Conservation (phyloP, 2,329 filamentous ascomycete genomes). For the Lachnellula suecica region DNA sequence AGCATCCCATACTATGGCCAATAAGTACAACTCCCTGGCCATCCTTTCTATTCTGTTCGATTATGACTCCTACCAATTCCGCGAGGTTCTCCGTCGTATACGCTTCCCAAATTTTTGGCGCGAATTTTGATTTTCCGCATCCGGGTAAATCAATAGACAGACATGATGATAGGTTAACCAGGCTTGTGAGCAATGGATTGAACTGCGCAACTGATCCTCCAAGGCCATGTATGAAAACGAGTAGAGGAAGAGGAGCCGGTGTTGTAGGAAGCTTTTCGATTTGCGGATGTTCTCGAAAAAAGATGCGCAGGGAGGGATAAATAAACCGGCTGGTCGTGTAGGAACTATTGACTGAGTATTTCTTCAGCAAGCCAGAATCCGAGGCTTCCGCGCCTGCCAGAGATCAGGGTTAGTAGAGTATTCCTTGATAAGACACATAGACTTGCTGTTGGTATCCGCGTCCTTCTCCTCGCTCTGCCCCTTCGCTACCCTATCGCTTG, state of each 20-base stretch:
- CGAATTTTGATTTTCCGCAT: slow-evolving; percentile 78
- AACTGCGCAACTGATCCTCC: slow-evolving; percentile 94
- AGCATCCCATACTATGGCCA: slow-evolving; percentile 88
- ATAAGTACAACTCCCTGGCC: slow-evolving; percentile 76
- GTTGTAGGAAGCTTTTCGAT: slow-evolving; percentile 74
- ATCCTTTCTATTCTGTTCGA: slow-evolving; percentile 70
- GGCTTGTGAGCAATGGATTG: slow-evolving; percentile 73
- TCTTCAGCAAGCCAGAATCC: slow-evolving; percentile 78
- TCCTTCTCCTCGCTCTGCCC: slow-evolving; percentile 4
- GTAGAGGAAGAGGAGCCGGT: slow-evolving; percentile 73
- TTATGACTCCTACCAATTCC: slow-evolving; percentile 72
- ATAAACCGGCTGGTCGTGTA: slow-evolving; percentile 69
- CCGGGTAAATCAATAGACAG: slow-evolving; percentile 88
- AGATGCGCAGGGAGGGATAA: slow-evolving; percentile 78
- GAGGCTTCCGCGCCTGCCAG: slow-evolving; percentile 25
- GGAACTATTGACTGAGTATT: slow-evolving; percentile 68
- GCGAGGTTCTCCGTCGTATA: slow-evolving; percentile 76
- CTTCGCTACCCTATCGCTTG: slow-evolving; percentile 2
- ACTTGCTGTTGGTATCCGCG: slow-evolving; percentile 23
- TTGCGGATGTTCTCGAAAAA: slow-evolving; percentile 80
- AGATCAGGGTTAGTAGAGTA: slow-evolving; percentile 6
- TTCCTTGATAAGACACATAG: not conserved
- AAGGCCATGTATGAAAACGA: slow-evolving; percentile 90
- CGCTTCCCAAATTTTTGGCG: slow-evolving; percentile 69
- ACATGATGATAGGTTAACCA: slow-evolving; percentile 81